Conservation (phyloP, 352 stramenopile species). For the Phytophthora nicotianae region DNA sequence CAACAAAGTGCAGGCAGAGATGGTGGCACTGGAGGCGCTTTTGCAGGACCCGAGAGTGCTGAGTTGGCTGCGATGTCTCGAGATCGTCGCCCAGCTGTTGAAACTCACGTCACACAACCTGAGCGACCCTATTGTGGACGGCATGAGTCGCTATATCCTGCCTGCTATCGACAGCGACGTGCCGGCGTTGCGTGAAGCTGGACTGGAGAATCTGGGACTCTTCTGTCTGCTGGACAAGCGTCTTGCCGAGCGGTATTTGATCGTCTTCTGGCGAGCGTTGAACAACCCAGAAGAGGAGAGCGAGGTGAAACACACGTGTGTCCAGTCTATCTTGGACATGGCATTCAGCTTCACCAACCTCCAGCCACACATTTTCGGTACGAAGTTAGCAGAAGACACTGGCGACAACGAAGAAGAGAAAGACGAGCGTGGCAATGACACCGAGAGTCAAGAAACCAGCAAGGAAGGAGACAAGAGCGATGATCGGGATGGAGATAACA, state of each 20-base stretch:
- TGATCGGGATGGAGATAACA: constrained; percentile 9
- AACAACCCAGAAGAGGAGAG: constrained; percentile 82
- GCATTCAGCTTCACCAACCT: constrained; percentile 67
- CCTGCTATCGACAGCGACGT: constrained; percentile 81
- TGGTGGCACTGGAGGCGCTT: constrained; percentile 65
- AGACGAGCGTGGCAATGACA: constrained; percentile 10
- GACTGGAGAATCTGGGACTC: constrained; percentile 75
- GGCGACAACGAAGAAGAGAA: constrained; percentile 2
- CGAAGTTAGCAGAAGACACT: constrained; percentile 25
- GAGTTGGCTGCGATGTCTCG: constrained; percentile 71
- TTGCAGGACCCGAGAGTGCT: constrained; percentile 78
- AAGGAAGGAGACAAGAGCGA: constrained; percentile 11
- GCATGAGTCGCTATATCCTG: constrained; percentile 76
- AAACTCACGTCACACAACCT: constrained; percentile 74
- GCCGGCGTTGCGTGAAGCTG: constrained; percentile 68
- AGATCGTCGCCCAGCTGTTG: constrained; percentile 76
- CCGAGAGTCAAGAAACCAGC: constrained; percentile 1
- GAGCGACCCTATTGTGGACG: constrained; percentile 66
- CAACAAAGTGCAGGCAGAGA: constrained; percentile 62
- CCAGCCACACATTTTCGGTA: constrained; percentile 50
- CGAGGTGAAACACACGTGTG: constrained; percentile 80
- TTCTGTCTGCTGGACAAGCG: constrained; percentile 76
- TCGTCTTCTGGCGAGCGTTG: constrained; percentile 80
- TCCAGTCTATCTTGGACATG: constrained; percentile 75
- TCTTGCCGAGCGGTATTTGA: constrained; percentile 68